These are phyloP conservation scores for Globisporangium abappressorium DNA, from an alignment of 352 stramenopile genomes.

Conservation along the genomic window DNA sequence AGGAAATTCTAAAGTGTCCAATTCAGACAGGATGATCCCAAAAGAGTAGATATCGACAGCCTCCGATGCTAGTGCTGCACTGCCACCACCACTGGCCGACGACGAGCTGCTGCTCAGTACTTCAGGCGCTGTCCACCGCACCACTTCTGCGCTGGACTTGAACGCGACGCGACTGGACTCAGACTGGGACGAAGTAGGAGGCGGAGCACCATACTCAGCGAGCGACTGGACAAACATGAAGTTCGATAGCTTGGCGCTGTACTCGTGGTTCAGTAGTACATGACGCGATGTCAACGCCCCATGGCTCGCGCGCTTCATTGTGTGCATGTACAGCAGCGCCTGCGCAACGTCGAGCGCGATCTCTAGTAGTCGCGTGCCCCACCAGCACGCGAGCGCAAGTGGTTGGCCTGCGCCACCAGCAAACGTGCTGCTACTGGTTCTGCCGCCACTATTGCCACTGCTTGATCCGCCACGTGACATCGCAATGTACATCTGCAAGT, in stretches of 20 bases:
- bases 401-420: not conserved
- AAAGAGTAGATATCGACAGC: conserved; percentile 30
- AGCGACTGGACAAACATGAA: conserved; percentile 12
- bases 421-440: not conserved
- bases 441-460: not conserved
- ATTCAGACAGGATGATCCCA: conserved; percentile 25
- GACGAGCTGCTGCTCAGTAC: conserved; percentile 11
- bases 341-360: conserved; percentile 25
- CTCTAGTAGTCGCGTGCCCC: conserved; percentile 12
- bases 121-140: conserved; percentile 20
- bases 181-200: conserved; percentile 9
- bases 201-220: conserved; percentile 17
- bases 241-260: conserved; percentile 23
- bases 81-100: conserved; percentile 19
- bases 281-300: conserved; percentile 35
- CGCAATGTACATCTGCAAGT: conserved; percentile 18
- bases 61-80: conserved; percentile 16
- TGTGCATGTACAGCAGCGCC: conserved; percentile 31
- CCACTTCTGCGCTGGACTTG: not conserved
- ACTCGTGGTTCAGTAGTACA: conserved; percentile 25
- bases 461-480: conserved; percentile 13
- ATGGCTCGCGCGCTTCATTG: conserved; percentile 38
- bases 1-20: conserved; percentile 16
- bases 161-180: not conserved
- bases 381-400: conserved; percentile 17